phyloP scores from a whole-genome alignment of 768 basidiomycete genomes.

The Hemileccinum rubropunctum region DNA sequence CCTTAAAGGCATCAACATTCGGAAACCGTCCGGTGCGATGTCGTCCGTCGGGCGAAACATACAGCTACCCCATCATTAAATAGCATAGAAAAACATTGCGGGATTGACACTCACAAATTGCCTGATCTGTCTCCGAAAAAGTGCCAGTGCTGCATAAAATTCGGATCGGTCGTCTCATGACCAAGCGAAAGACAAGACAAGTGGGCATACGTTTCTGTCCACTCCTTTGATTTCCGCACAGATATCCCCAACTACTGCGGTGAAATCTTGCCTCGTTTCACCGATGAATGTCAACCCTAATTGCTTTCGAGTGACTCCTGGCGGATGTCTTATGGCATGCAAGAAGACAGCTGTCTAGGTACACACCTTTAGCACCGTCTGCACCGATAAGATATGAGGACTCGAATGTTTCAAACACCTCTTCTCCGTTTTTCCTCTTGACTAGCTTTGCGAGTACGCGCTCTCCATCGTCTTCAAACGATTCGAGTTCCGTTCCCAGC shows the following conservation, averaged over 20 bases:
- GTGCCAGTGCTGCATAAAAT: constrained; percentile 3
- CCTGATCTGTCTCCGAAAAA: constrained; percentile 6
- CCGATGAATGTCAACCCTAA: constrained; percentile 43
- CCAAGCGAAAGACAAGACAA: too few relatives aligned
- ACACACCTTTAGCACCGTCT: constrained; percentile 20
- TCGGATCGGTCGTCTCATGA: too few relatives aligned
- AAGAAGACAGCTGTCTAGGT: not conserved
- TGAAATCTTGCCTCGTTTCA: constrained; percentile 30
- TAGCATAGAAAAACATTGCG: too few relatives aligned
- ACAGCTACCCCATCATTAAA: not conserved
- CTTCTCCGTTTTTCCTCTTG: constrained; percentile 21
- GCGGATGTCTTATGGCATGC: not conserved
- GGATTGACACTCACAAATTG: constrained; percentile 2
- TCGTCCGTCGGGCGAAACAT: constrained; percentile 1
- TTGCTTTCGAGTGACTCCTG: constrained; percentile 36
- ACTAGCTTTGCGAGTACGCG: constrained; percentile 37
- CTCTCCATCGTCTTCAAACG: constrained; percentile 38
- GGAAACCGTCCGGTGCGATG: constrained; percentile 13
- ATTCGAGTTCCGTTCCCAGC: constrained; percentile 42
- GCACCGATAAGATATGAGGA: constrained; percentile 38
- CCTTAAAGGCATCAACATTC: not conserved
- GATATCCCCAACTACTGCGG: constrained; percentile 36
- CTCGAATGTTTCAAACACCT: constrained; percentile 24
- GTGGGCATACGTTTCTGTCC: constrained; percentile 20
- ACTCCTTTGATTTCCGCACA: constrained; percentile 21